Evolutionary conservation across 2,329 filamentous ascomycete genomes (phyloP), one percentile per base, ranked within the genome.

Genomic region (Monosporascus sp.): DNA sequence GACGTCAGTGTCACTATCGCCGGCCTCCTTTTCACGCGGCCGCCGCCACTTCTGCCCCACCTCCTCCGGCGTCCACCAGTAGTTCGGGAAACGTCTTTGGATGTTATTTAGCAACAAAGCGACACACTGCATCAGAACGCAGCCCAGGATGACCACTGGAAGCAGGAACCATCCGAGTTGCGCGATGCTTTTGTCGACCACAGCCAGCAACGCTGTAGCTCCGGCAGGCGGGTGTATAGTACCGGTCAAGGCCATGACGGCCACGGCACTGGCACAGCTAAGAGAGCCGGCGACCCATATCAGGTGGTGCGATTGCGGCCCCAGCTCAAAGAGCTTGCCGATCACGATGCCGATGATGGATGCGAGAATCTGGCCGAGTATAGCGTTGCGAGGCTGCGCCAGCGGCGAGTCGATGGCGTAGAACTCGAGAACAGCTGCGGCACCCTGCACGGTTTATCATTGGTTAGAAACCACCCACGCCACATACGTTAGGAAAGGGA

Each of bases 221-320:
- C 88, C 88, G 0, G 86, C 88, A 0, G 88, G 88, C 0, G 88
- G 88, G 59, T 91, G 86, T 0, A 88, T 77, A 0, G 87, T 90
- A 50, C 85, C 86, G 2, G 87, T 91, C 22, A 89, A 62, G 0
- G 77, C 78, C 88, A 91, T 91, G 52, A 82, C 54, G 1, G 78
- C 73, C 0, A 82, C 87, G 0, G 87, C 78, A 3, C 78, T 66
- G 0, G 83, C 86, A 58, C 86, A 89, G 1, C 85, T 74, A 0
- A 91, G 69, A 11, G 86, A 80, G 11, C 83, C 87, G 1, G 78
- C 86, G 0, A 89, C 63, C 78, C 84, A 88, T 31, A 79, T 79
- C 31, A 88, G 70, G 1, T 77, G 67, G 27, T 81, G 70, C 37
- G 77, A 75, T 52, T 70, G 60, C 2, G 70, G 62, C 45, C 69